Evolutionary conservation across 208 protist species (phyloP).

Genomic region (Leptomonas seymouri): DNA sequence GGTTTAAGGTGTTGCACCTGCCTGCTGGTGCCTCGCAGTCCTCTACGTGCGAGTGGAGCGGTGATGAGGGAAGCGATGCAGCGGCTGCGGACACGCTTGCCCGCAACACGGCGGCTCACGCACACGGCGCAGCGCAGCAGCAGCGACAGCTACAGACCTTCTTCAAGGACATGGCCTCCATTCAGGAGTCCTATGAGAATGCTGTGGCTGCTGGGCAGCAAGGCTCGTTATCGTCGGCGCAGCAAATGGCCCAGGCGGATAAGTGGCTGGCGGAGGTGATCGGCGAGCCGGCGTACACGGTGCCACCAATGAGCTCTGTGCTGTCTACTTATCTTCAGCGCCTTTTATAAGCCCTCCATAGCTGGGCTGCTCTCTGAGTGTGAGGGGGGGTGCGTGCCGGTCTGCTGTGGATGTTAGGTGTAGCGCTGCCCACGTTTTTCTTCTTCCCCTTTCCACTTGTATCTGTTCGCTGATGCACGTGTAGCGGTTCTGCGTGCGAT

Average conservation of each 20-base stretch:
- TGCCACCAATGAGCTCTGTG: constrained; percentile 71
- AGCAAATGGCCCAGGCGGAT: constrained; percentile 38
- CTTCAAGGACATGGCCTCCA: constrained; percentile 43
- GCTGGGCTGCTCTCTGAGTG: too few relatives aligned
- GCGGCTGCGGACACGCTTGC: too few relatives aligned
- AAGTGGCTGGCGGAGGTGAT: constrained; percentile 70
- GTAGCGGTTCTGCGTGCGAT: too few relatives aligned
- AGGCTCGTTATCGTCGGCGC: constrained; percentile 18
- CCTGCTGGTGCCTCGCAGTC: constrained; percentile 14
- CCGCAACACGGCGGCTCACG: too few relatives aligned
- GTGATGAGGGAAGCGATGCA: neutral
- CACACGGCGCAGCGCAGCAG: neutral
- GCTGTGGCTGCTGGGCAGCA: constrained; percentile 10
- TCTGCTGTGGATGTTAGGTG: too few relatives aligned
- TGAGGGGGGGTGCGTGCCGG: too few relatives aligned
- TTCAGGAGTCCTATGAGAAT: constrained; percentile 20
- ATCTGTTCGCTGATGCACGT: too few relatives aligned
- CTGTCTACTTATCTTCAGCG: constrained; percentile 72
- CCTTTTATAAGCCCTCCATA: neutral
- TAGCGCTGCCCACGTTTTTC: too few relatives aligned
- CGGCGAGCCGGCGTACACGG: constrained; percentile 74
- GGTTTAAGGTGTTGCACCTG: constrained; percentile 61
- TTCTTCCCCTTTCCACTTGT: neutral
- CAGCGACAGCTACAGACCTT: constrained; percentile 36
- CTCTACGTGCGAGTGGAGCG: constrained; percentile 25